A percentile compares a stretch with the other conserved stretches of the same genome.
phyloP scores from a whole-genome alignment of 352 stramenopile species.

The Phytopythium aichiense region DNA sequence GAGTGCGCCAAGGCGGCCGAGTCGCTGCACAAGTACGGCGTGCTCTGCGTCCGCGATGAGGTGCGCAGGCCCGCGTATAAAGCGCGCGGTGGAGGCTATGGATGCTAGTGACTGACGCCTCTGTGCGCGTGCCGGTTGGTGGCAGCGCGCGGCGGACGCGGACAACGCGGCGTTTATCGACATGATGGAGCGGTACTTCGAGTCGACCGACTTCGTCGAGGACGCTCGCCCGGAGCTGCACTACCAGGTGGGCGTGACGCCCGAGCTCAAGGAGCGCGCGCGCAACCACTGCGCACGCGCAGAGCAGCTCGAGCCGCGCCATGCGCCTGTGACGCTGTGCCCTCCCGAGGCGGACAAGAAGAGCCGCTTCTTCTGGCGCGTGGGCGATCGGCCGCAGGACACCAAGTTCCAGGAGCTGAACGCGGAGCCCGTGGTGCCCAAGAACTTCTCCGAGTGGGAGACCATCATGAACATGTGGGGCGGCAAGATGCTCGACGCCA shows the following conservation, averaged over 20 bases:
- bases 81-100: not conserved
- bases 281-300: conserved; percentile 81
- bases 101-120: not conserved
- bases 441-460: conserved; percentile 85
- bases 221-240: conserved; percentile 87
- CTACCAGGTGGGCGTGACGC: conserved; percentile 90
- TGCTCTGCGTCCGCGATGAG: conserved; percentile 79
- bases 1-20: conserved; percentile 77
- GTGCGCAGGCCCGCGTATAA: conserved; percentile 11
- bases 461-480: conserved; percentile 91
- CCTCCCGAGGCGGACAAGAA: conserved; percentile 90
- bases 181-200: conserved; percentile 94
- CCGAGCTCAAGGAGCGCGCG: conserved; percentile 78
- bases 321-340: conserved; percentile 80
- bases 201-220: conserved; percentile 77
- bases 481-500: conserved; percentile 80
- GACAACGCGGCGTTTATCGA: conserved; percentile 87
- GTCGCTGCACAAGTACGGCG: conserved; percentile 82
- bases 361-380: conserved; percentile 93
- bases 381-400: conserved; percentile 72
- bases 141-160: conserved; percentile 52
- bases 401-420: conserved; percentile 87
- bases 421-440: conserved; percentile 81
- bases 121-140: not conserved
- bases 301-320: conserved; percentile 39